Conservation (phyloP, 192 early-diverging fungal species). For the Backusella australiensis region DNA sequence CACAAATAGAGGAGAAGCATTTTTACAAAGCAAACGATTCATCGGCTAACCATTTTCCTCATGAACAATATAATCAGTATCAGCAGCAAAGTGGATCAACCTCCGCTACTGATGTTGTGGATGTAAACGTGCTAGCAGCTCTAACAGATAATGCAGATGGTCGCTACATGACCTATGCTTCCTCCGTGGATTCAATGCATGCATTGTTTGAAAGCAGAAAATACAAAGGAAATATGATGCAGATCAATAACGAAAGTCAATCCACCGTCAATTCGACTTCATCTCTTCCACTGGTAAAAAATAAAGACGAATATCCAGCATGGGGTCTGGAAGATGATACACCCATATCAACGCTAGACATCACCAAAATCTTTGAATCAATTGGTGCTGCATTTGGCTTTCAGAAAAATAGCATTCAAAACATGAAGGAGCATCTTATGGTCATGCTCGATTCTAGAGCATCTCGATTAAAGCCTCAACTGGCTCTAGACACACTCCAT, state of each 20-base stretch:
- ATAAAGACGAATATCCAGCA: conserved; percentile 39
- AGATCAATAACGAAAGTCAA: neutral
- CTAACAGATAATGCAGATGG: conserved; percentile 55
- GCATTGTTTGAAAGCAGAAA: conserved; percentile 65
- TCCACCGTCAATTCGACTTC: neutral
- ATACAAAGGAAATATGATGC: conserved; percentile 24
- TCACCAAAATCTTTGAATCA: conserved; percentile 68
- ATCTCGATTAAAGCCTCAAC: conserved; percentile 66
- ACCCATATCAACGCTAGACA: conserved; percentile 63
- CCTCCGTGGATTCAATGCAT: conserved; percentile 67
- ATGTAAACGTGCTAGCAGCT: conserved; percentile 21
- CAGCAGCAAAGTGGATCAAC: neutral
- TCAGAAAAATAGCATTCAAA: conserved; percentile 72
- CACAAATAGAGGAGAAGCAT: neutral
- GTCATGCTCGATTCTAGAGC: conserved; percentile 78
- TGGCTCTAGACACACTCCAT: conserved; percentile 71
- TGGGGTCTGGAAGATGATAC: conserved; percentile 48
- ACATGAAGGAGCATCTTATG: conserved; percentile 76
- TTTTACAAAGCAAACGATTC: neutral
- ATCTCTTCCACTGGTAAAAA: neutral
- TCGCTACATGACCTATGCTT: conserved; percentile 66
- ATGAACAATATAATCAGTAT: neutral
- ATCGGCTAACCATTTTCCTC: neutral
- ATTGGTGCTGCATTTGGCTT: conserved; percentile 73
- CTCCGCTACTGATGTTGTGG: neutral